Evolutionary conservation across 2,329 filamentous ascomycete genomes (phyloP), one percentile per base, ranked within the genome.

Genomic region (Pseudogymnoascus sp.): DNA sequence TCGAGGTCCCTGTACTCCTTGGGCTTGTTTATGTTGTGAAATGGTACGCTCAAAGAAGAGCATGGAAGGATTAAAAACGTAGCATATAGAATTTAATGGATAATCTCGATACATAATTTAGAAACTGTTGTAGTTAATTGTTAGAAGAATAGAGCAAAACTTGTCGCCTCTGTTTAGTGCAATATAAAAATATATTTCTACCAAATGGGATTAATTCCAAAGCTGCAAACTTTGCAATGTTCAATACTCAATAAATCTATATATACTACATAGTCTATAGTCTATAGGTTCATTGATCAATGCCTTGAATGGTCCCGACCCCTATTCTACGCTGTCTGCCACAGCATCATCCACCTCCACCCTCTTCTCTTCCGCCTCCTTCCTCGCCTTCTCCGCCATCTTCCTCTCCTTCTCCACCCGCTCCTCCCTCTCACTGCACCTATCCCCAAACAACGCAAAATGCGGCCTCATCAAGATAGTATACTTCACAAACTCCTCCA

Each of bases 341-440:
- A 25, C 14, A 28, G 45, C 45, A 23, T 51, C 45, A 51, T 51
- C 45, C 98, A 96, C 74, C 80, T 98, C 14, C 95, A 98, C 74
- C 84, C 93, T 0, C 79, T 98, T 21, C 82, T 99, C 1, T 98
- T 97, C 74, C 90, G 93, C 74, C 97, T 99, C 92, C 98, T 98
- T 74, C 90, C 90, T 16, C 88, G 90, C 66, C 81, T 97, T 51
- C 23, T 37, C 37, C 45, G 23, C 16, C n/a, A 62, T 63, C 31
- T 28, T 63, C n/a, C 36, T 60, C 51, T 65, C 64, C 63, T 74
- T 75, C 10, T 61, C 66, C 51, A 68, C 67, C 54, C 70, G 74
- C 70, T 82, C 79, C 68, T 75, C 66, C 21, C 85, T 75, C 72
- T 89, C 86, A 71, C 86, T 88, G 66, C 77, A 88, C 7, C 86